Evolutionary conservation across 1,139 yeast genomes (phyloP).

Genomic region (Saccharomyces hybrid): DNA sequence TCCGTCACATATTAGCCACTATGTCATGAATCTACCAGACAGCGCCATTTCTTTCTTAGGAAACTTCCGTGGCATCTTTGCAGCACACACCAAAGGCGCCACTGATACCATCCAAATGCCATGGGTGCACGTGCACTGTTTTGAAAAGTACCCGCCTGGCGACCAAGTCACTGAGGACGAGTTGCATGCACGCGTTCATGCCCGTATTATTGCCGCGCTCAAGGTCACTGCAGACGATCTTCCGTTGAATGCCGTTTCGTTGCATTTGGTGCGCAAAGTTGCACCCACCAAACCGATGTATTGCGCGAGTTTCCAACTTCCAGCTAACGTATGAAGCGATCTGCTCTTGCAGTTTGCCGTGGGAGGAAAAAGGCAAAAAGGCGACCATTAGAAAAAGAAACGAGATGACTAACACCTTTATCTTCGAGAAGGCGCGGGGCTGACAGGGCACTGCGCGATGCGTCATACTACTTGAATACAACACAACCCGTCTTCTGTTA

Average conservation of each 20-base stretch:
- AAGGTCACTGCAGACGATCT: conserved; percentile 37
- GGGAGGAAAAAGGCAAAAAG: neutral
- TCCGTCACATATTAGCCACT: conserved; percentile 61
- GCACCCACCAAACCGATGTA: conserved; percentile 97
- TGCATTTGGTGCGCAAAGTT: conserved; percentile 85
- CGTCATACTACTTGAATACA: neutral
- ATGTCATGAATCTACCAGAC: conserved; percentile 94
- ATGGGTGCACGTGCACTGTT: conserved; percentile 78
- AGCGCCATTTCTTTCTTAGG: conserved; percentile 80
- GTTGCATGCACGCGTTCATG: conserved; percentile 53
- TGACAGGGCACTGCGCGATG: neutral
- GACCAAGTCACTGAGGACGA: conserved; percentile 65
- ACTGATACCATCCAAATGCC: conserved; percentile 43
- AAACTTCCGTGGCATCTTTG: conserved; percentile 64
- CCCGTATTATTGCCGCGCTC: conserved; percentile 49
- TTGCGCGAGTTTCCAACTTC: conserved; percentile 74
- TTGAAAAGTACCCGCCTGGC: conserved; percentile 70
- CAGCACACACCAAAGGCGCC: conserved; percentile 35
- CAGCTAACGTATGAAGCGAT: conserved; percentile 31
- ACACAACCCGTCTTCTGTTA: neutral
- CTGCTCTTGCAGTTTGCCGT: neutral
- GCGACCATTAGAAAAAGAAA: neutral
- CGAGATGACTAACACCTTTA: neutral
- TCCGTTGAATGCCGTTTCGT: conserved; percentile 40
- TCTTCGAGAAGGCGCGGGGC: conserved; percentile 1